phyloP scores from a whole-genome alignment of 75 land plant genomes.

The Cunninghamia lanceolata region DNA sequence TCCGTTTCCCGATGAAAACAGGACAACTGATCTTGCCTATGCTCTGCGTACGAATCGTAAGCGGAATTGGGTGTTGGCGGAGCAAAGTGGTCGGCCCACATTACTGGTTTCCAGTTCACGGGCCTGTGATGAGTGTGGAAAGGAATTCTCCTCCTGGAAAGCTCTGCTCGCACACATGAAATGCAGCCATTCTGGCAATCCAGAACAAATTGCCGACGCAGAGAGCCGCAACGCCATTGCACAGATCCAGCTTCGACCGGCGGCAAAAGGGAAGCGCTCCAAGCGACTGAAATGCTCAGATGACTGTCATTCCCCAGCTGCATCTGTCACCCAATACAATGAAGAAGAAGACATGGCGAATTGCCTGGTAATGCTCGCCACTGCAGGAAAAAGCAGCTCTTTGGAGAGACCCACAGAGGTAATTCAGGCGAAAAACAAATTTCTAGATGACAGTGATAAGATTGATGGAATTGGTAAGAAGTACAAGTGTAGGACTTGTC shows the following conservation, averaged over 20 bases:
- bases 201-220: background rate
- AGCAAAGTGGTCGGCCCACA: background rate
- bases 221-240: background rate
- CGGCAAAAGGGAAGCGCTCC: conserved; percentile 16
- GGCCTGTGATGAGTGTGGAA: conserved; percentile 47
- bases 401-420: conserved; percentile 7
- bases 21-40: background rate
- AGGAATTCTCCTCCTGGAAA: conserved; percentile 45
- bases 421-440: background rate
- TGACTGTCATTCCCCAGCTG: background rate
- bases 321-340: conserved; percentile 5
- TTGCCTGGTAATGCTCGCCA: conserved; percentile 56
- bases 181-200: conserved; percentile 38
- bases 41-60: conserved; percentile 4
- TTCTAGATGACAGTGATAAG: background rate
- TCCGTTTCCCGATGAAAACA: background rate
- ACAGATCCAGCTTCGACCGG: background rate
- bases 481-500: conserved; percentile 15
- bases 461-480: background rate
- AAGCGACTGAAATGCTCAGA: conserved; percentile 5
- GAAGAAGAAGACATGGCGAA: conserved; percentile 51
- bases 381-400: conserved; percentile 8
- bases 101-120: background rate
- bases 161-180: conserved; percentile 65
- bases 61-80: background rate